These are phyloP conservation scores for Lanmaoa pseudosensibilis DNA, from an alignment of 768 basidiomycete genomes.

Conservation along the genomic window DNA sequence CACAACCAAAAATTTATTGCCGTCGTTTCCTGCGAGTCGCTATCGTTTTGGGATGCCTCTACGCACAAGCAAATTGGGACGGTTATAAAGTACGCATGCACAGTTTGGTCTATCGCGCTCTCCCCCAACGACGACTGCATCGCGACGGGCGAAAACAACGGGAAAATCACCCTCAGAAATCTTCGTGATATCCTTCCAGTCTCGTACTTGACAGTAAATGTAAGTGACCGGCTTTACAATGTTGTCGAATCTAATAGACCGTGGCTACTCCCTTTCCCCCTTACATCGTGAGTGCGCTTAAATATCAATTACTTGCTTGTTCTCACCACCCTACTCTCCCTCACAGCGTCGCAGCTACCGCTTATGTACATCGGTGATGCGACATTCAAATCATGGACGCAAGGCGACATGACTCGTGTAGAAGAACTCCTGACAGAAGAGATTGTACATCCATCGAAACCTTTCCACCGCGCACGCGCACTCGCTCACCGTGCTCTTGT, in stretches of 20 bases:
- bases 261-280: too few relatives aligned
- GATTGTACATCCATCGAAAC: too few relatives aligned
- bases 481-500: too few relatives aligned
- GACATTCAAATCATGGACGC: too few relatives aligned
- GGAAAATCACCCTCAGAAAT: not conserved
- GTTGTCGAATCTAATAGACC: not conserved
- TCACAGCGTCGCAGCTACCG: too few relatives aligned
- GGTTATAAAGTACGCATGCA: not conserved
- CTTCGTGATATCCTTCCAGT: not conserved
- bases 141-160: not conserved
- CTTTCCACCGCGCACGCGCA: too few relatives aligned
- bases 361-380: too few relatives aligned
- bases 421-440: too few relatives aligned
- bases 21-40: accelerated
- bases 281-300: too few relatives aligned
- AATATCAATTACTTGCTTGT: too few relatives aligned
- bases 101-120: not conserved
- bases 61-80: not conserved
- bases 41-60: conserved; percentile 2
- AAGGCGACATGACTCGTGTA: too few relatives aligned
- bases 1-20: not conserved
- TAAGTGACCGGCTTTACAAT: not conserved
- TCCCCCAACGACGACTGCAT: not conserved
- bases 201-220: not conserved
- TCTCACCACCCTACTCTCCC: too few relatives aligned